phyloP scores from a whole-genome alignment of 768 basidiomycete genomes.

The Cystofilobasidium capitatum region DNA sequence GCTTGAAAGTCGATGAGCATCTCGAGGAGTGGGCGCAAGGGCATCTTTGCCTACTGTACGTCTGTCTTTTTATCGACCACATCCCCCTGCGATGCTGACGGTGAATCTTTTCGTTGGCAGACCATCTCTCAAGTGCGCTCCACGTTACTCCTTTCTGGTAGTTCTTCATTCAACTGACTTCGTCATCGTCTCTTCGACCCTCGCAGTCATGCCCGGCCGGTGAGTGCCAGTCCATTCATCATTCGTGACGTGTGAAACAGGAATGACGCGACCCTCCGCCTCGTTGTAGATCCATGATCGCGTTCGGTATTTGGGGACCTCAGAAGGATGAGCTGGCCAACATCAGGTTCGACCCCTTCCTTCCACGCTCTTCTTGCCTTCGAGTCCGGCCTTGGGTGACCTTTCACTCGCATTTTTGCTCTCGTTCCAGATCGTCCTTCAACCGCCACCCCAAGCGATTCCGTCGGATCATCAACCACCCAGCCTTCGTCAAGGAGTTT shows the following conservation, averaged over 20 bases:
- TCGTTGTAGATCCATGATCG: slow-evolving; percentile 73
- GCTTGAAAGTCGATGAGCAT: slow-evolving; percentile 55
- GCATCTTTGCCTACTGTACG: slow-evolving; percentile 56
- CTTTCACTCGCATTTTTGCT: no score
- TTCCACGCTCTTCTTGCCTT: background rate
- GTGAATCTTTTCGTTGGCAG: background rate
- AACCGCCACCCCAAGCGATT: slow-evolving; percentile 37
- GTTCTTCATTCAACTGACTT: slow-evolving; percentile 8
- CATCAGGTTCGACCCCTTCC: slow-evolving; percentile 49
- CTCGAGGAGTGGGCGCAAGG: slow-evolving; percentile 80
- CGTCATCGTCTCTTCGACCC: slow-evolving; percentile 7
- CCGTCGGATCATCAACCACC: slow-evolving; percentile 55
- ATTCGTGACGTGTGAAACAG: no score
- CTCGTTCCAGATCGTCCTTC: background rate
- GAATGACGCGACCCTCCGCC: slow-evolving; percentile 49
- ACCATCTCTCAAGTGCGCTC: slow-evolving; percentile 15
- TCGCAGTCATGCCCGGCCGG: slow-evolving; percentile 43
- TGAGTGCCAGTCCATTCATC: no score
- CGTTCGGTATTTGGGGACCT: slow-evolving; percentile 44
- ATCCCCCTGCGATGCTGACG: slow-evolving; percentile 47
- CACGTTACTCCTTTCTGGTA: background rate
- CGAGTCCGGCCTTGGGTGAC: background rate
- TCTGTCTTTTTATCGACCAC: background rate
- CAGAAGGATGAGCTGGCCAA: slow-evolving; percentile 63
- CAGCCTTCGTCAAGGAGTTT: slow-evolving; percentile 52